Base-by-base conservation (phyloP, 768 basidiomycete genomes). In the Tricholoma matsutake region DNA sequence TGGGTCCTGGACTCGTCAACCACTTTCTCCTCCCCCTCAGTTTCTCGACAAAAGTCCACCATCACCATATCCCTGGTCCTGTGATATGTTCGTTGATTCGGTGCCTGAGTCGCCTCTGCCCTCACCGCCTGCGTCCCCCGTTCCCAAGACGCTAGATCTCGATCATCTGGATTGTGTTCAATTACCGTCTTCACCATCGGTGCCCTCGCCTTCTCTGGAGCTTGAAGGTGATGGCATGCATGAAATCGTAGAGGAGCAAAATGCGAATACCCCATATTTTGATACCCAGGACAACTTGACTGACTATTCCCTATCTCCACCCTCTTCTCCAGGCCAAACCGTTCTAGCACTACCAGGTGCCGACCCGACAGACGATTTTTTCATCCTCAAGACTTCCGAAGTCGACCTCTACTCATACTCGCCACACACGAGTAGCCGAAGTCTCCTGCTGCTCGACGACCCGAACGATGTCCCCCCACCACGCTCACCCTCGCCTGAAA, bases 401-500 rank as follows among this genome's bases (percentile, higher is more conserved):
- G 1, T 9, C 14, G 20, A 37, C 2, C 2, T 22, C 2, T 54
- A 62, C 2, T 28, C 29, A 4, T 37, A 16, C 18, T 22, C 31
- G 32, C 32, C 62, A 59, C 54, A 61, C 58, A 31, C 60, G 53
- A 37, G 57, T 39, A 63, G 59, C 51, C 57, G 65, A 3, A 68
- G 71, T 28, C 74, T 82, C 8, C 69, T 83, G 10, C 73, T 83
- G 39, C 76, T 80, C 62, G 79, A 78, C 52, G 78, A 76, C 53
- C 73, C 75, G 16, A 75, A 73, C 41, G 76, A 74, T 57, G 75
- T 74, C 13, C 73, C 69, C 1, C 65, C 73, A 13, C 74, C 73
- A 6, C 79, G 78, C 16, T 80, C 81, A 2, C 77, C 76, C 6
- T 81, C 78, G 1, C 78, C 79, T 0, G 77, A 83, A 53, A 73